Base-by-base conservation (phyloP, 2,329 filamentous ascomycete genomes). In the Periconia macrospinosa region DNA sequence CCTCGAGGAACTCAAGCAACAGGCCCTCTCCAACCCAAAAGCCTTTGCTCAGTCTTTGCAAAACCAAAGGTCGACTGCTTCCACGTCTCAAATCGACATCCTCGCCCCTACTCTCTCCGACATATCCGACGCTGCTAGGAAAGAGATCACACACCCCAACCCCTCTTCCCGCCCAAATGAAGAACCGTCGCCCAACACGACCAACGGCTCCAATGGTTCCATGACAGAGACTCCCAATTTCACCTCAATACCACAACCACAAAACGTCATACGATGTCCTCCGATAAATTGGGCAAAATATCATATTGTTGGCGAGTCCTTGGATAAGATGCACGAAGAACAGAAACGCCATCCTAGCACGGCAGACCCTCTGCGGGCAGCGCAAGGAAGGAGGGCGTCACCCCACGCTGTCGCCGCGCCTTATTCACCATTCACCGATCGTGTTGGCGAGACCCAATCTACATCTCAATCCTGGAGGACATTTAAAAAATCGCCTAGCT, bases 261-360 rank as follows among this genome's bases (percentile, higher is more conserved):
- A 97, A 72, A 89, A 89, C 62, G 79, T 97, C 1, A 87, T 95
- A 23, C 86, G 92, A 41, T 91, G 88, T 76, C 93, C 93, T 9
- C 89, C 91, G 9, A 87, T 97, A 67, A 96, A 97, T 77, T 97
- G 93, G 93, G 85, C 87, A 13, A 92, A 96, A 69, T 97, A 97
- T 73, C 90, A 91, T 63, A 82, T 97, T n/a, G 86, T 94, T 2
- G 92, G 91, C 46, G 88, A 90, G 55, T 85, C 90, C 1, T 80
- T 97, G 35, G 91, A 97, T 73, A 89, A 86, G 70, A 79, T 97
- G 58, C 92, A 97, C 71, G 83, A 86, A 47, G 90, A 96, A 67
- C 92, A 97, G 75, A 76, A 86, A 49, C 76, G 78, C 46, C 72
- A 68, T 61, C 70, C 70, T 18, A 65, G 61, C 17, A 54, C 74